Evolutionary conservation across 2,329 filamentous ascomycete species (phyloP), one percentile per base, ranked within the genome.

Genomic region (Talaromyces verruculosus): DNA sequence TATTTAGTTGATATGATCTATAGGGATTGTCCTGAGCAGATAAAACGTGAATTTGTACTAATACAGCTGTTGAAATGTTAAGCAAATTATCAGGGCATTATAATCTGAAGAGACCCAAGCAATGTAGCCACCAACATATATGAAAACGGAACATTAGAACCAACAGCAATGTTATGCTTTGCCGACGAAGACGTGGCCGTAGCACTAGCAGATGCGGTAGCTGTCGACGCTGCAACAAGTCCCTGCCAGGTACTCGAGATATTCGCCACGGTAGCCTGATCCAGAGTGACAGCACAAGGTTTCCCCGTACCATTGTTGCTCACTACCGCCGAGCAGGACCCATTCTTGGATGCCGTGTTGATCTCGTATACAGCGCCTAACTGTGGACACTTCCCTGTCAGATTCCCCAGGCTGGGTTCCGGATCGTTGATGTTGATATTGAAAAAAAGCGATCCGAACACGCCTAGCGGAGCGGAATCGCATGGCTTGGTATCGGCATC

Each of bases 371-470:
- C 47, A 55, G 19, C 37, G 22, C 61, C 61, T 22, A 63, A 1
- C 25, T 63, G 61, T 25, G 61, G 47, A 63, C 61, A 63, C n/a
- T 43, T 7, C 17, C 61, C 61, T 33, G 35, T 55, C 61, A 63
- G 8, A 13, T 55, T 55, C 8, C 3, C 13, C 7, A 63, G 8
- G 15, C 25, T 39, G 17, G 61, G 47, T 22, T 63, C 61, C 35
- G 61, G 37, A 33, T 22, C n/a, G 35, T 55, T 41, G 33, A 41
- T 30, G 61, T 63, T 43, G 47, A 63, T 55, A 25, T 63, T 63
- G 47, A 63, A 63, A 28, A 63, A 55, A 6, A 63, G 45, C 35
- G 33, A 22, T n/a, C 47, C 61, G 39, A 41, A 43, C 15, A 35
- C 3, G 22, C 35, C 47, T 28, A 53, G 22, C 2, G 13, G 61